Evolutionary conservation across 768 basidiomycete genomes (phyloP), one percentile per base, ranked within the genome.

Genomic region (Podaxis rugospora): DNA sequence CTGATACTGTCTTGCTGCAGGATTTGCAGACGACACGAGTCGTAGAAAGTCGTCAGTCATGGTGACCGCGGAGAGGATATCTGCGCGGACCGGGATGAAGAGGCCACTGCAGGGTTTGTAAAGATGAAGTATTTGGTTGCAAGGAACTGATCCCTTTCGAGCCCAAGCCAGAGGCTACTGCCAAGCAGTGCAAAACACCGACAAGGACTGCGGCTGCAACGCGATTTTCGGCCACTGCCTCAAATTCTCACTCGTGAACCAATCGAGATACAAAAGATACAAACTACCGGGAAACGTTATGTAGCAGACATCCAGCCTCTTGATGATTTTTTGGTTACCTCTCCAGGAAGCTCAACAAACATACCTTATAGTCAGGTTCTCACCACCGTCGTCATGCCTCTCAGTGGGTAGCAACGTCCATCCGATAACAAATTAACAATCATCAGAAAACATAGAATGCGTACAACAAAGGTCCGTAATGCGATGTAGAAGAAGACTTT

Each of bases 31-130:
- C 10, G 87, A 85, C 59, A 91, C 89, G 57, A 91, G 82, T 65
- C 84, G 79, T 64, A 85, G 76, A 72, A 91, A 91, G 78, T 90
- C 89, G 75, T 89, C 86, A 74, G 76, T 79, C 86, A 88, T 88
- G 56, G 67, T 59, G 42, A 55, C 18, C 51, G 42, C 60, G 49
- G 52, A 57, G 52, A 54, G 18, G 42, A 37, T 16, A 36, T 39
- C 53, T 61, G 52, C 46, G 59, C 52, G 27, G 44, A 61, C 52
- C 37, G 55, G 60, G 52, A 40, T 25, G 57, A 61, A 36, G 53
- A 55, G 40, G 51, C 37, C 32, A 35, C 59, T 54, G 59, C 42
- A 35, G 59, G 25, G 28, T 18, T 27, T 52, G 47, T 50, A 37
- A 54, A 51, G 37, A 28, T 46, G 28, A 21, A 54, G 23, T 52